Evolutionary conservation across 495 filamentous ascomycete species (phyloP).

Genomic region (Penicillium dipodomyicola): DNA sequence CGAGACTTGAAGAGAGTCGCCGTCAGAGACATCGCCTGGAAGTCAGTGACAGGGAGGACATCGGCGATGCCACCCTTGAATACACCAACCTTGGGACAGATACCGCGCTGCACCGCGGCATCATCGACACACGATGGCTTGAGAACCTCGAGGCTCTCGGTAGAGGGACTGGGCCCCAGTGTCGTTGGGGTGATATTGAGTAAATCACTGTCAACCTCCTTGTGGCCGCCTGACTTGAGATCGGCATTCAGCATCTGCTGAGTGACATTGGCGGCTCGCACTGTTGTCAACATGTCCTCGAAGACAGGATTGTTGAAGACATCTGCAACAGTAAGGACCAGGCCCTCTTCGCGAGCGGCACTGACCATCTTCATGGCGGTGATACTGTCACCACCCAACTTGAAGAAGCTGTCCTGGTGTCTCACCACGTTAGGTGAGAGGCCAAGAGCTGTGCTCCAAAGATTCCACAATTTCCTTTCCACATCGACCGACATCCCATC

Average conservation of each 20-base stretch:
- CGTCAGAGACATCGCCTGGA: constrained; percentile 62
- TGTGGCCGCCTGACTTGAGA: constrained; percentile 18
- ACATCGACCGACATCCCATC: constrained; percentile 28
- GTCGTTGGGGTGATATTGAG: constrained; percentile 18
- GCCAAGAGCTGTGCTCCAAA: constrained; percentile 48
- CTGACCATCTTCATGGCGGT: constrained; percentile 67
- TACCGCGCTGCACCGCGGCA: constrained; percentile 41
- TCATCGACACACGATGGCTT: constrained; percentile 41
- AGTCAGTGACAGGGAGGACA: constrained; percentile 59
- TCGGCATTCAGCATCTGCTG: constrained; percentile 28
- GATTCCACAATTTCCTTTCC: constrained; percentile 41
- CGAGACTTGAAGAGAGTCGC: constrained; percentile 54
- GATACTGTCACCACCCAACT: constrained; percentile 55
- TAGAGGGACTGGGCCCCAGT: constrained; percentile 25
- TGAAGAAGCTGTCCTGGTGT: constrained; percentile 49
- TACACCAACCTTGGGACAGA: constrained; percentile 55
- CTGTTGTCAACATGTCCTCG: constrained; percentile 43
- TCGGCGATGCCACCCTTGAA: constrained; percentile 57
- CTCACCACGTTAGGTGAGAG: constrained; percentile 39
- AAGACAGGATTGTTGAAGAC: constrained; percentile 49
- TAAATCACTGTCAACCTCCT: constrained; percentile 18
- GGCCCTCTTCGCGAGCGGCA: constrained; percentile 51
- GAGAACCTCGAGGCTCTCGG: constrained; percentile 46
- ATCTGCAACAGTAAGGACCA: constrained; percentile 56
- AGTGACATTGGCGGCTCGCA: constrained; percentile 29